Conservation (phyloP, 192 early-diverging fungal species). For the Rhizophagus sp. region DNA sequence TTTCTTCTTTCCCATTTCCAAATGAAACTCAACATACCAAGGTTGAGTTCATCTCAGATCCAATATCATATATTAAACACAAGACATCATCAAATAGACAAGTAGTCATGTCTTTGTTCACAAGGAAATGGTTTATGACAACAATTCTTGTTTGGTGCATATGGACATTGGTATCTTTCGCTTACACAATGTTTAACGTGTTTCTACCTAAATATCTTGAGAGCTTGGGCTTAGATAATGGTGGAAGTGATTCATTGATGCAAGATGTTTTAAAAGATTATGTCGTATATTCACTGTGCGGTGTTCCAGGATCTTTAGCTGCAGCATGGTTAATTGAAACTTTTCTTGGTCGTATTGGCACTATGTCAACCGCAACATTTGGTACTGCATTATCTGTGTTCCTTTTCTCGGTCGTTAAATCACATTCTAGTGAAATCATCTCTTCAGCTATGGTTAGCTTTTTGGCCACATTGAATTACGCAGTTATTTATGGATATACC, state of each 20-base stretch:
- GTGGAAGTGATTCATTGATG: constrained; percentile 24
- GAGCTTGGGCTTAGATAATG: constrained; percentile 42
- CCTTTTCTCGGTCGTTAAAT: constrained; percentile 63
- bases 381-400: constrained; percentile 67
- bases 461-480: constrained; percentile 76
- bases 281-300: constrained; percentile 72
- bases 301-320: constrained; percentile 77
- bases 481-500: constrained; percentile 85
- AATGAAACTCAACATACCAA: background rate
- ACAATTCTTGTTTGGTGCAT: constrained; percentile 75
- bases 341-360: constrained; percentile 70
- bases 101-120: constrained; percentile 56
- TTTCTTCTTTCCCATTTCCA: background rate
- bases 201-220: constrained; percentile 81
- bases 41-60: constrained; percentile 21
- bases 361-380: constrained; percentile 78
- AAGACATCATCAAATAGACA: constrained; percentile 20
- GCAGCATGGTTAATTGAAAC: constrained; percentile 71
- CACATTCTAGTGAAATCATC: constrained; percentile 55
- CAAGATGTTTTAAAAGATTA: constrained; percentile 70
- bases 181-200: constrained; percentile 88
- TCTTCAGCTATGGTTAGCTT: constrained; percentile 66
- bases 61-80: background rate
- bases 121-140: constrained; percentile 54
- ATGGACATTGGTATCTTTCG: constrained; percentile 76